Evolutionary conservation across 345 rosid species (phyloP), one percentile per base, ranked within the genome.

Genomic region (Ailanthus altissimus): DNA sequence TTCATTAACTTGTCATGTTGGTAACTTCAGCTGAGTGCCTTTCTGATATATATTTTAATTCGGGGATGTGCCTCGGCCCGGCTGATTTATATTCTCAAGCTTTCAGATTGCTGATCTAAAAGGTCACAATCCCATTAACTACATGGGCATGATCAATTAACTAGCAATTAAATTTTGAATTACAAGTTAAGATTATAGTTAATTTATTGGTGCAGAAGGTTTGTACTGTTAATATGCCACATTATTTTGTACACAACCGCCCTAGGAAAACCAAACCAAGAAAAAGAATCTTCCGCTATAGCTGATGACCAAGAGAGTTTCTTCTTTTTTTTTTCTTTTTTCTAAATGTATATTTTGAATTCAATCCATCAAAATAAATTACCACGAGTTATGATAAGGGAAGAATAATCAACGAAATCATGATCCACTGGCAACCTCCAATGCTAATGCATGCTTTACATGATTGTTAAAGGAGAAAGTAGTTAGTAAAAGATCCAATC

Each of bases 1-100:
- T n/a, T n/a, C n/a, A n/a, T 86, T 85, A 86, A 84, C 28, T 60
- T 28, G 5, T 58, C 0, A 0, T 25, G 36, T 58, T 84, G 90
- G 79, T 67, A 72, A 72, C 68, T 77, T 82, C 81, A 75, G 79
- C 81, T 25, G 63, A 77, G 75, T 40, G 71, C 50, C 66, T n/a
- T 69, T 58, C 40, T n/a, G 67, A 60, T 70, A 47, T n/a, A 57
- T 80, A 79, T 53, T 56, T 71, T 57, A 66, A 74, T 66, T 47
- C 54, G 26, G 51, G 67, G 49, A 5, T 71, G 40, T 20, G 54
- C 46, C 38, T 60, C n/a, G 32, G 62, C 72, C 25, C 45, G 9
- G 21, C 20, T 46, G 16, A 51, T 78, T 49, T 18, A 72, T 20
- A 67, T 50, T 45, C 20, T 28, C 56, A 43, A 58, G 38, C 78